phyloP scores from a whole-genome alignment of 2,329 filamentous ascomycete genomes.

The Fonsecaea pedrosoi region DNA sequence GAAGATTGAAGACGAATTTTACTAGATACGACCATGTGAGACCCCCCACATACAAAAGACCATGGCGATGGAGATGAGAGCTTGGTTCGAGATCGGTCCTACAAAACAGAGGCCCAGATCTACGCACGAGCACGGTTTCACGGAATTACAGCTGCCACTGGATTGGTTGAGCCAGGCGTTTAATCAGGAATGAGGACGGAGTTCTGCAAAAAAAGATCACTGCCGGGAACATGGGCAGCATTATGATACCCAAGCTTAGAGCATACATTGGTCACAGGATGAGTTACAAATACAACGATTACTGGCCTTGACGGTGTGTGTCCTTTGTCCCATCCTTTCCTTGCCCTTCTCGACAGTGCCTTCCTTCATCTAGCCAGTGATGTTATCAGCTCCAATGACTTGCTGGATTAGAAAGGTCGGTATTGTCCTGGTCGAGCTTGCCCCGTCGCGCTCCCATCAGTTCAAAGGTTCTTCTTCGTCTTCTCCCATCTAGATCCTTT shows the following conservation, averaged over 20 bases:
- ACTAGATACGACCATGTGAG: constrained; percentile 5
- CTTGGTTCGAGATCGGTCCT: background rate
- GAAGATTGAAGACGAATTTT: constrained; percentile 2
- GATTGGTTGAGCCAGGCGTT: constrained; percentile 15
- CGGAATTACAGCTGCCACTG: background rate
- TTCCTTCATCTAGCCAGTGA: background rate
- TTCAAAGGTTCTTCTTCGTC: background rate
- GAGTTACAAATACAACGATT: background rate
- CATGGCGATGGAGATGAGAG: background rate
- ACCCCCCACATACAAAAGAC: background rate
- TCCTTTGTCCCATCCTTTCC: background rate
- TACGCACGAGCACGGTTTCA: background rate
- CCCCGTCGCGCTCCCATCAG: background rate
- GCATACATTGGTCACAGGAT: constrained; percentile 3
- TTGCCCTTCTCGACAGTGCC: background rate
- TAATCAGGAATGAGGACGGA: background rate
- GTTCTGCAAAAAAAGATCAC: background rate
- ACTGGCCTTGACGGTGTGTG: background rate
- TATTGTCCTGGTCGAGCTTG: background rate
- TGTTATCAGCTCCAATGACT: background rate
- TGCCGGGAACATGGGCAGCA: background rate
- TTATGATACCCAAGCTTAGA: constrained; percentile 23
- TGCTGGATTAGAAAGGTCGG: background rate
- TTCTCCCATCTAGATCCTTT: background rate
- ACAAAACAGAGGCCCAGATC: background rate